Percentiles rank a stretch among this genome's conserved stretches.
phyloP scores from a whole-genome alignment of 352 stramenopile species.

The Pythium sp. region DNA sequence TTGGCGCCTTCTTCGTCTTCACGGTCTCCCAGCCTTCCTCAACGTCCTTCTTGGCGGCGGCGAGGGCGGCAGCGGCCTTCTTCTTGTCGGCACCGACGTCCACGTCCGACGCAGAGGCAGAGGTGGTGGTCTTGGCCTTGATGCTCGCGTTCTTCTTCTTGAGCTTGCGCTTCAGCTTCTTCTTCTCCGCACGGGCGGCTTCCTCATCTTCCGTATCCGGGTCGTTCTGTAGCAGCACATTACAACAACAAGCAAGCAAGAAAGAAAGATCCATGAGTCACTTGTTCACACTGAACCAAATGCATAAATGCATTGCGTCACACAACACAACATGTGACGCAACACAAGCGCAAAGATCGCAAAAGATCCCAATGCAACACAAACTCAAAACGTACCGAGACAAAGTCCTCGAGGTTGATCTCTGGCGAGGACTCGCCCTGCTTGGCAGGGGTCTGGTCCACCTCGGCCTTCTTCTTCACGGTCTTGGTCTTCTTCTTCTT shows the following conservation, averaged over 20 bases:
- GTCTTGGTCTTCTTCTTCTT: slow-evolving; percentile 64
- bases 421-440: slow-evolving; percentile 30
- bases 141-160: slow-evolving; percentile 80
- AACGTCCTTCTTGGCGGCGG: slow-evolving; percentile 50
- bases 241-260: slow-evolving; percentile 9
- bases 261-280: not conserved
- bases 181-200: slow-evolving; percentile 69
- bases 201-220: slow-evolving; percentile 83
- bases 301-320: not conserved
- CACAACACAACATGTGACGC: not conserved
- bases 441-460: slow-evolving; percentile 18
- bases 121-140: slow-evolving; percentile 34
- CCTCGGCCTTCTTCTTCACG: slow-evolving; percentile 25
- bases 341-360: not conserved
- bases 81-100: slow-evolving; percentile 47
- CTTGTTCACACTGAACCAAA: not conserved
- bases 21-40: slow-evolving; percentile 84
- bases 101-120: slow-evolving; percentile 23
- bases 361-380: not conserved
- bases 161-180: slow-evolving; percentile 76
- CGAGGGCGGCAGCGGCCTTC: slow-evolving; percentile 39
- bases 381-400: slow-evolving; percentile 22
- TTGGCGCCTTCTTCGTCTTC: slow-evolving; percentile 56
- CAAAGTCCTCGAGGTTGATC: slow-evolving; percentile 76
- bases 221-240: slow-evolving; percentile 35